phyloP scores from a whole-genome alignment of 2,329 filamentous ascomycete genomes.

The Ophidiomyces ophidiicola region DNA sequence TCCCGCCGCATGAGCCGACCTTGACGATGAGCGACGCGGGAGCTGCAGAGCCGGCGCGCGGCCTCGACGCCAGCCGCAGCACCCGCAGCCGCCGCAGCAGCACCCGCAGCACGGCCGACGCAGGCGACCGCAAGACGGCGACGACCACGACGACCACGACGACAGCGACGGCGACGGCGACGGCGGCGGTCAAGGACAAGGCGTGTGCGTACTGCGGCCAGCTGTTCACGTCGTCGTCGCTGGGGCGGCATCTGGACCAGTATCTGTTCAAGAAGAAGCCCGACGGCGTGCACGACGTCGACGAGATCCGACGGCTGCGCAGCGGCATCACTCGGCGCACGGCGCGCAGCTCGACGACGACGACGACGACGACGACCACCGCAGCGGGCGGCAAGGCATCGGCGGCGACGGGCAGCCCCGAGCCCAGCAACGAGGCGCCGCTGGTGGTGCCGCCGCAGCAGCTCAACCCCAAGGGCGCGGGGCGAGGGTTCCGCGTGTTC shows the following conservation, averaged over 20 bases:
- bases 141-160: slow-evolving; percentile 8
- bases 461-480: slow-evolving; percentile 24
- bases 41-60: slow-evolving; percentile 4
- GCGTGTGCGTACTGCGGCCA: slow-evolving; percentile 80
- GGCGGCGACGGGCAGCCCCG: slow-evolving; percentile 33
- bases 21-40: slow-evolving; percentile 13
- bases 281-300: slow-evolving; percentile 81
- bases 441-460: slow-evolving; percentile 25
- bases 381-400: slow-evolving; percentile 2
- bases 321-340: slow-evolving; percentile 79
- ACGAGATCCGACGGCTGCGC: slow-evolving; percentile 72
- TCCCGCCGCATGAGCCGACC: too few relatives aligned
- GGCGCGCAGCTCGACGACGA: slow-evolving; percentile 55
- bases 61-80: too few relatives aligned
- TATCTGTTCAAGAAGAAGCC: slow-evolving; percentile 93
- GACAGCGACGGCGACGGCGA: slow-evolving; percentile 19
- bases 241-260: slow-evolving; percentile 84
- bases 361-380: too few relatives aligned
- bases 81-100: too few relatives aligned
- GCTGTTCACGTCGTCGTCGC: slow-evolving; percentile 81
- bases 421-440: too few relatives aligned
- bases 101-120: too few relatives aligned
- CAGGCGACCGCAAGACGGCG: slow-evolving; percentile 10
- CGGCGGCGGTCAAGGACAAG: slow-evolving; percentile 62
- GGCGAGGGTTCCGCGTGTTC: slow-evolving; percentile 34